Percentiles rank a stretch among this genome's conserved stretches.
These are phyloP conservation scores for Cadophora gregata DNA, from an alignment of 2,329 filamentous ascomycete genomes.

Conservation along the genomic window DNA sequence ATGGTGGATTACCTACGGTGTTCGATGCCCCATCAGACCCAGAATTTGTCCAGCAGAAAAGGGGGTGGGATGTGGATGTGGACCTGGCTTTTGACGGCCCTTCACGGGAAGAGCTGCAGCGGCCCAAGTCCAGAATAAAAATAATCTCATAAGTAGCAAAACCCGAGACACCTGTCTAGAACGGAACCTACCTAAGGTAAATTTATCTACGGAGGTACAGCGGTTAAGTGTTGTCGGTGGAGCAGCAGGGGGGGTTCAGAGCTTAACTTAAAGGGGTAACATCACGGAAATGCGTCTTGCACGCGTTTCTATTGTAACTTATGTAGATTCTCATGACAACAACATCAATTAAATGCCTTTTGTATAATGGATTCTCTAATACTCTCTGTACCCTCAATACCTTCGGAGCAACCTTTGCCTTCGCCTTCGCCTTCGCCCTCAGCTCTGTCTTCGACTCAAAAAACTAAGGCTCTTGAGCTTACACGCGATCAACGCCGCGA, in stretches of 20 bases:
- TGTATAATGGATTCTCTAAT: too few species aligned
- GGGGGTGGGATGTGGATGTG: conserved; percentile 11
- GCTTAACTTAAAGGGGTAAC: neutral
- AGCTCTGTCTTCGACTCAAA: neutral
- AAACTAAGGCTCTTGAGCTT: neutral
- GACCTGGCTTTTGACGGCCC: neutral
- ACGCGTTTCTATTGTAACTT: neutral
- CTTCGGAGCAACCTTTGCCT: neutral
- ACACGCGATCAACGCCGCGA: conserved; percentile 18
- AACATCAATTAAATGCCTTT: neutral
- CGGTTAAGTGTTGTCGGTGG: neutral
- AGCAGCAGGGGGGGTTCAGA: neutral
- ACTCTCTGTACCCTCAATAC: neutral
- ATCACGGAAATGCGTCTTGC: neutral
- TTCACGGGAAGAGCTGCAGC: conserved; percentile 10
- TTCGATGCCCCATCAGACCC: conserved; percentile 12
- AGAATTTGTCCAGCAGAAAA: conserved; percentile 16
- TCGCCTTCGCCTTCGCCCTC: neutral
- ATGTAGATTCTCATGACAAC: neutral
- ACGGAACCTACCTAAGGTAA: too few species aligned
- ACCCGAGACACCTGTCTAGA: conserved; percentile 24
- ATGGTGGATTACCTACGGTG: conserved; percentile 11
- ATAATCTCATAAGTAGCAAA: conserved; percentile 4
- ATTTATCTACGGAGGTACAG: conserved; percentile 8
- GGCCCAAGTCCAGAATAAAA: conserved; percentile 8